These are phyloP conservation scores for Tilletiopsis washingtonensis DNA, from an alignment of 1,284 basidiomycete genomes.

Conservation along the genomic window DNA sequence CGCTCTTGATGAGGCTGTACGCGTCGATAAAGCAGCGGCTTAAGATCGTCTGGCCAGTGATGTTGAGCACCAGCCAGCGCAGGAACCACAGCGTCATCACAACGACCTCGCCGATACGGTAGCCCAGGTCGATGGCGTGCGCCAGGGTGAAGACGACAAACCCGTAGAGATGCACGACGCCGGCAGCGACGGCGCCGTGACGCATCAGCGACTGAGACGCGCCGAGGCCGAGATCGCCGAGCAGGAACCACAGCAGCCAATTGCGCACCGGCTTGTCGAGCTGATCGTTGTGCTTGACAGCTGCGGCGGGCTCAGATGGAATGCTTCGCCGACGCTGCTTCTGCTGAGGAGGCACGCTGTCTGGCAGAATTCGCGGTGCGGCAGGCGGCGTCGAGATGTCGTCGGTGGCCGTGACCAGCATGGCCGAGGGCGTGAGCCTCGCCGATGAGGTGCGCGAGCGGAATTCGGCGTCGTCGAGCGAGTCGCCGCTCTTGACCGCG, in stretches of 20 bases:
- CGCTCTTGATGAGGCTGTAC: constrained; percentile 31
- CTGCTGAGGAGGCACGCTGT: too few species aligned
- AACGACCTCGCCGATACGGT: constrained; percentile 16
- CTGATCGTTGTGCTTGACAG: too few species aligned
- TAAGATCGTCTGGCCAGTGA: constrained; percentile 38
- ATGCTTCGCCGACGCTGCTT: too few species aligned
- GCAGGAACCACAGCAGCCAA: constrained; percentile 31
- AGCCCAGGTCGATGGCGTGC: constrained; percentile 33
- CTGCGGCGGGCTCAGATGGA: too few species aligned
- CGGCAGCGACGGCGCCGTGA: constrained; percentile 1
- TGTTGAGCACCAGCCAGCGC: constrained; percentile 35
- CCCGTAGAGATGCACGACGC: constrained; percentile 15
- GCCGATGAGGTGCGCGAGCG: constrained; percentile 1
- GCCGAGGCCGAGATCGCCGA: constrained; percentile 28
- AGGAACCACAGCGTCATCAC: constrained; percentile 35
- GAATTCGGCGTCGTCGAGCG: too few species aligned
- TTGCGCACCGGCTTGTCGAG: constrained; percentile 12
- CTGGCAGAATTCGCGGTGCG: too few species aligned
- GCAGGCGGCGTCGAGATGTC: too few species aligned
- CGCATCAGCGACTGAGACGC: too few species aligned
- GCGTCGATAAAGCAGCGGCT: constrained; percentile 34
- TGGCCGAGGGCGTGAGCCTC: constrained; percentile 13
- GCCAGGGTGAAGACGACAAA: constrained; percentile 39
- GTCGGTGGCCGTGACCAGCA: too few species aligned
- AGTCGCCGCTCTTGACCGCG: too few species aligned